Base-by-base conservation (phyloP, 192 early-diverging fungal genomes). In the Geranomyces variabilis region DNA sequence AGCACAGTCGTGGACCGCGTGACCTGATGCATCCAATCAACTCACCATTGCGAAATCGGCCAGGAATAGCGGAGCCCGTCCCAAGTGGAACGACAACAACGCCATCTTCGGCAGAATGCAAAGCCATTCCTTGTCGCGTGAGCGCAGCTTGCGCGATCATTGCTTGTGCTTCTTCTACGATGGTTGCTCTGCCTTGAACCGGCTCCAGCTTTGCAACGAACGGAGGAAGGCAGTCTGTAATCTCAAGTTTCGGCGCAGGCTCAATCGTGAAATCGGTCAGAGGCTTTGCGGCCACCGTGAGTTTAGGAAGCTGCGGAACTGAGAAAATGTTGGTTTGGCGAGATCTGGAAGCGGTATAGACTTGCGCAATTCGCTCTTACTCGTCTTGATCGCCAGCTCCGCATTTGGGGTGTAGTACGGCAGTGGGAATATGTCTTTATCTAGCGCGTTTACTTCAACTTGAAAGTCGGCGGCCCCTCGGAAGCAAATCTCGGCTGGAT, bases 41-140 rank as follows among this genome's bases (percentile, higher is more conserved):
- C 14, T 63, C 80, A 92, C 90, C 92, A 79, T 99, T 99, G 71
- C 96, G 87, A 78, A 94, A 94, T 66, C 92, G 91, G 24, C 90
- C 92, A 7, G 96, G 95, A 36, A 93, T 80, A 15, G 94, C 88
- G n/a, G 94, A 91, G 26, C 93, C 96, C 0, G 96, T 99, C 22
- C 96, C 96, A 14, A 99, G 87, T 3, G 95, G 86, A 6, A 90
- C 87, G 28, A 92, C 67, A n/a, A 66, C 44, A 19, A 81, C 61
- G 30, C 72, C 79, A 3, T 56, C 49, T 0, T 36, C 70, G 14
- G 21, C 71, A 17, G 22, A 49, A 34, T 44, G 15, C 34, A n/a
- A 5, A 22, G 49, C 29, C 51, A 24, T 28, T 15, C n/a, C 67
- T 17, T 57, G n/a, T 26, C 55, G 30, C 67, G 33, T 14, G 7